phyloP scores from a whole-genome alignment of 352 stramenopile genomes.

The Pythium oligandrum region DNA sequence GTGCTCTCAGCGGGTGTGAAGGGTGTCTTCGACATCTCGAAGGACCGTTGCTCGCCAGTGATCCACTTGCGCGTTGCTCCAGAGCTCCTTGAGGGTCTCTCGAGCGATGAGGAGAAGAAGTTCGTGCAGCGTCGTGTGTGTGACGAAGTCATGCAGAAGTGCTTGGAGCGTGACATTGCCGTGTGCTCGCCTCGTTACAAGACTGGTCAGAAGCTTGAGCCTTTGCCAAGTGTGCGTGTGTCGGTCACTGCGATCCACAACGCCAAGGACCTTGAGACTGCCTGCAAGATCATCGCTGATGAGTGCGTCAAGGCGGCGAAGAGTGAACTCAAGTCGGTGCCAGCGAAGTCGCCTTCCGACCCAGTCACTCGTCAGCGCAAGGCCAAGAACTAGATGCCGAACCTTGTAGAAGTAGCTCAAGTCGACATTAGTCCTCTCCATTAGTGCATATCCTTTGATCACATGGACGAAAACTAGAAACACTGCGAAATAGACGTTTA shows the following conservation, averaged over 20 bases:
- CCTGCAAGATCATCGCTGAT: slow-evolving; percentile 50
- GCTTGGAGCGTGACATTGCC: slow-evolving; percentile 53
- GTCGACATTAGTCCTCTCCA: too few species aligned
- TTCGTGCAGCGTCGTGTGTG: slow-evolving; percentile 52
- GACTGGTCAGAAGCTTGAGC: slow-evolving; percentile 48
- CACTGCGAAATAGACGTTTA: too few species aligned
- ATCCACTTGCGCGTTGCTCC: slow-evolving; percentile 57
- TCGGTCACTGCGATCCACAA: slow-evolving; percentile 72
- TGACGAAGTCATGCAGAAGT: slow-evolving; percentile 58
- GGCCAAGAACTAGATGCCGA: slow-evolving; percentile 12
- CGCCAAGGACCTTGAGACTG: slow-evolving; percentile 42
- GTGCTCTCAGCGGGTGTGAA: slow-evolving; percentile 33
- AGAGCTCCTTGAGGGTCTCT: slow-evolving; percentile 30
- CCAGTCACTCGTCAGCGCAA: slow-evolving; percentile 42
- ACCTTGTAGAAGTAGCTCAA: neutral
- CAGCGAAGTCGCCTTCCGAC: slow-evolving; percentile 13
- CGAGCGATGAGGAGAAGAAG: slow-evolving; percentile 45
- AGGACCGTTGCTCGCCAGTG: slow-evolving; percentile 60
- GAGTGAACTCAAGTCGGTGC: slow-evolving; percentile 29
- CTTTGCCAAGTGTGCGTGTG: slow-evolving; percentile 67
- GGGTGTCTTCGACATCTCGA: slow-evolving; percentile 46
- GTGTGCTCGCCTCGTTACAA: slow-evolving; percentile 78
- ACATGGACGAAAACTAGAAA: too few species aligned
- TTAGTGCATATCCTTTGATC: too few species aligned
- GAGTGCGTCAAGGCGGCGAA: slow-evolving; percentile 54